Conservation (phyloP, 495 filamentous ascomycete genomes). For the Neurospora sp. region DNA sequence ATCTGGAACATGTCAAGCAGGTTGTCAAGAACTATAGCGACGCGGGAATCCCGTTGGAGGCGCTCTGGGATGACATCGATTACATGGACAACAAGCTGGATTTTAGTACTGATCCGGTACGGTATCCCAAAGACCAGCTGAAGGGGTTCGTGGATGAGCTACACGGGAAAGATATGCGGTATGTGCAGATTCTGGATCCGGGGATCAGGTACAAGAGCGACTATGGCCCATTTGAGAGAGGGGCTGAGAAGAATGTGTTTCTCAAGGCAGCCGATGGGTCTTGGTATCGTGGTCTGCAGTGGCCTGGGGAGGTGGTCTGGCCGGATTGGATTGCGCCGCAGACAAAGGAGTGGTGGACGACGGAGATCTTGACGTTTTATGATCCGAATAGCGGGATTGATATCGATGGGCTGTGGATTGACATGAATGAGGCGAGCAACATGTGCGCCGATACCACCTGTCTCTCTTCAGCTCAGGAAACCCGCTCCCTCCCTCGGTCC, state of each 20-base stretch:
- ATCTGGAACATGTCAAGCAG: constrained; percentile 62
- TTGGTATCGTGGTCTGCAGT: constrained; percentile 67
- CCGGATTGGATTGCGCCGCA: constrained; percentile 76
- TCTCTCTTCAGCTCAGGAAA: neutral
- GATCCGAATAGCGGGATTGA: constrained; percentile 53
- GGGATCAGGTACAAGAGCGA: constrained; percentile 52
- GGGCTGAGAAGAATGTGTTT: constrained; percentile 50
- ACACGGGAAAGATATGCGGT: constrained; percentile 64
- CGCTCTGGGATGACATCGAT: constrained; percentile 85
- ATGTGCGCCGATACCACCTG: constrained; percentile 16
- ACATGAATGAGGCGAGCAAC: constrained; percentile 51
- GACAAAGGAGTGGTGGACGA: constrained; percentile 62
- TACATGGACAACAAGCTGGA: constrained; percentile 57
- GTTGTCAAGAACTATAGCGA: constrained; percentile 70
- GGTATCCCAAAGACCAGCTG: constrained; percentile 58
- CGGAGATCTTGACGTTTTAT: constrained; percentile 64
- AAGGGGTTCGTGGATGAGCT: constrained; percentile 58
- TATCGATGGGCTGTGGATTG: constrained; percentile 82
- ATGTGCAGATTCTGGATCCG: constrained; percentile 82
- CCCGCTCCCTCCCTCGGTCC: neutral
- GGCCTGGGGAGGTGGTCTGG: constrained; percentile 73
- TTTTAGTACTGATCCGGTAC: constrained; percentile 63
- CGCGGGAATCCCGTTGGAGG: constrained; percentile 73
- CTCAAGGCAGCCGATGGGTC: constrained; percentile 53
- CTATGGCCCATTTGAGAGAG: constrained; percentile 56